These are phyloP conservation scores for Candida arabinofermentans DNA, from an alignment of 805 yeast species.

Conservation along the genomic window DNA sequence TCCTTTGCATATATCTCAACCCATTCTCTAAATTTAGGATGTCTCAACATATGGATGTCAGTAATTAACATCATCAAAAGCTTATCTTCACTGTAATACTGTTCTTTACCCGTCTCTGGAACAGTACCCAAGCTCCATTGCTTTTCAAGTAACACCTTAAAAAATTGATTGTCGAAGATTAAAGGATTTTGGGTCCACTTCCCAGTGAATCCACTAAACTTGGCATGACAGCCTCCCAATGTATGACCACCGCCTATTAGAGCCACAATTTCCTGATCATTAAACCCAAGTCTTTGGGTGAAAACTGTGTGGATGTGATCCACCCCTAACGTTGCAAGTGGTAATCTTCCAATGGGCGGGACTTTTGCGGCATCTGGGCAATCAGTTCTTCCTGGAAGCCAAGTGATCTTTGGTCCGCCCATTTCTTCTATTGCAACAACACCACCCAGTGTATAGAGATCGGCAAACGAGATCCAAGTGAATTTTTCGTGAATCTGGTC, in stretches of 20 bases:
- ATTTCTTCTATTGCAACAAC: conserved; percentile 73
- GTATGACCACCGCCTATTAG: conserved; percentile 75
- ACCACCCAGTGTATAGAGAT: conserved; percentile 76
- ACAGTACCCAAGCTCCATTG: conserved; percentile 35
- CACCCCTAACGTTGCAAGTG: conserved; percentile 65
- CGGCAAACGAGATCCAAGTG: conserved; percentile 76
- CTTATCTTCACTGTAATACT: conserved; percentile 35
- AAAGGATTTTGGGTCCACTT: conserved; percentile 42
- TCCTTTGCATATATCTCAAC: conserved; percentile 68
- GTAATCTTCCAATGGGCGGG: conserved; percentile 69
- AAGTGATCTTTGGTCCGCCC: conserved; percentile 72
- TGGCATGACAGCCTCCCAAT: conserved; percentile 69
- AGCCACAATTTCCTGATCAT: conserved; percentile 69
- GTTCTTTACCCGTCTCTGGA: conserved; percentile 39
- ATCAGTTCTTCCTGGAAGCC: conserved; percentile 83
- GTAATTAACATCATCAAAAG: conserved; percentile 82
- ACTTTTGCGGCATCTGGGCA: conserved; percentile 42
- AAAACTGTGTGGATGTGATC: conserved; percentile 63
- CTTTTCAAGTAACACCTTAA: conserved; percentile 45
- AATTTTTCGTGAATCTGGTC: conserved; percentile 52
- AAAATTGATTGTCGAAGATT: conserved; percentile 41
- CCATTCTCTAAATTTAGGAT: conserved; percentile 54
- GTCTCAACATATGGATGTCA: conserved; percentile 62
- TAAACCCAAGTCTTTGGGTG: conserved; percentile 56
- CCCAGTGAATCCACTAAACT: conserved; percentile 46